Conservation (phyloP, 257 asterid species). For the Solanum commersonii region DNA sequence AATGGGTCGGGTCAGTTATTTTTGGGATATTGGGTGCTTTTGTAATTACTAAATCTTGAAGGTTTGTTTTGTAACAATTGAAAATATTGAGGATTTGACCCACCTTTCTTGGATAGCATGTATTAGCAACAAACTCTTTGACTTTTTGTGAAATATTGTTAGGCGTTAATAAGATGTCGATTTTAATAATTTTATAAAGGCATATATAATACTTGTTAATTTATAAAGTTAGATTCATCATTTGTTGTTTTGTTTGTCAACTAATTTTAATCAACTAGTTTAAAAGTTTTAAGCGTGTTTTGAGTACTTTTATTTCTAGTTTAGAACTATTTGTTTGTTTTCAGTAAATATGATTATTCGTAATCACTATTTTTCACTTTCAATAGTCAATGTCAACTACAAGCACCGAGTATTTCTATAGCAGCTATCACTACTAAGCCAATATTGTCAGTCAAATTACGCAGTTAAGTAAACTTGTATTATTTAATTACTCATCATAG, state of each 20-base stretch:
- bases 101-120: not conserved
- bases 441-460: not conserved
- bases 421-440: not conserved
- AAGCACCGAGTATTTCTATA: not conserved
- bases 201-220: not conserved
- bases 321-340: not conserved
- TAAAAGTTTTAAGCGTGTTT: not conserved
- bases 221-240: not conserved
- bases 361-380: not conserved
- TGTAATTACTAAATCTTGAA: not conserved
- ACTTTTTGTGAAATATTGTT: too few species aligned
- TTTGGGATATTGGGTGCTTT: not conserved
- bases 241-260: not conserved
- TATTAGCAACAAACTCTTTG: not conserved
- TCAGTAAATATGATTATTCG: not conserved
- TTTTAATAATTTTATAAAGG: not conserved
- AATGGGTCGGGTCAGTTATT: not conserved
- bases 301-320: not conserved
- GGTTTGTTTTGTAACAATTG: not conserved
- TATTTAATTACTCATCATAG: too few species aligned
- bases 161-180: not conserved
- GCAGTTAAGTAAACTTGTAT: too few species aligned
- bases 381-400: not conserved
- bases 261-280: not conserved
- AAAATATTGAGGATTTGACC: not conserved